phyloP scores from a whole-genome alignment of 345 rosid genomes.

The Euclidium syriacum region DNA sequence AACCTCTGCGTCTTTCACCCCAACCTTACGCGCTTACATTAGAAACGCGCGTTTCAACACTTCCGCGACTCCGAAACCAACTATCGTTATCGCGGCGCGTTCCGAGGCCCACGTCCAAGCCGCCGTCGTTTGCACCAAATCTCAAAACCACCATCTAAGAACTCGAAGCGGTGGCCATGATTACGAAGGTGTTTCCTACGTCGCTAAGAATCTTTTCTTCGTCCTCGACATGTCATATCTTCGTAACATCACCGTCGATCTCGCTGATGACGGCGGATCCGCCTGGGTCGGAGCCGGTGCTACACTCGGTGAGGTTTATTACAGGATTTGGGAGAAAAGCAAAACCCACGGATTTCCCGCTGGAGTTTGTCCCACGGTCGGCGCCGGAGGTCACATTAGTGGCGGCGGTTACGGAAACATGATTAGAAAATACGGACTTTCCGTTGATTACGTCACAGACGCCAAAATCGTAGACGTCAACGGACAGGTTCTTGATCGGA shows the following conservation, averaged over 20 bases:
- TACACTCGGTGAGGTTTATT: slow-evolving; percentile 49
- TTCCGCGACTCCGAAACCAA: slow-evolving; percentile 39
- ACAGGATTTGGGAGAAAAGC: slow-evolving; percentile 41
- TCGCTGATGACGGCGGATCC: slow-evolving; percentile 8
- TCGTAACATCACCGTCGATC: slow-evolving; percentile 30
- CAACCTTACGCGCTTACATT: slow-evolving; percentile 27
- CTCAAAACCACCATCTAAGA: slow-evolving; percentile 29
- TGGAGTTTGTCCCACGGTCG: slow-evolving; percentile 57
- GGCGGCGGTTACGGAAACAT: slow-evolving; percentile 62
- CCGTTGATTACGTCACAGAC: slow-evolving; percentile 48
- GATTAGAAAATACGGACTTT: slow-evolving; percentile 48
- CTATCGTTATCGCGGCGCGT: slow-evolving; percentile 33
- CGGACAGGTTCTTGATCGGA: slow-evolving; percentile 40
- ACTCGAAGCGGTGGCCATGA: slow-evolving; percentile 55
- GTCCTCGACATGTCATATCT: slow-evolving; percentile 47
- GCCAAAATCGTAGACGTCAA: slow-evolving; percentile 52
- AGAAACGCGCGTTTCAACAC: slow-evolving; percentile 43
- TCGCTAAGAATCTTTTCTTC: slow-evolving; percentile 35
- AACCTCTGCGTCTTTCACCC: slow-evolving; percentile 20
- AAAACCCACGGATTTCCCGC: slow-evolving; percentile 51
- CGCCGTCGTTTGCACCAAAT: slow-evolving; percentile 37
- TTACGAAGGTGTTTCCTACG: slow-evolving; percentile 48
- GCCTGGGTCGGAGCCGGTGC: slow-evolving; percentile 50
- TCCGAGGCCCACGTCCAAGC: slow-evolving; percentile 45
- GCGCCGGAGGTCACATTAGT: slow-evolving; percentile 60